Evolutionary conservation across 495 filamentous ascomycete genomes (phyloP).

Genomic region (Lasiosphaeriaceae sp.): DNA sequence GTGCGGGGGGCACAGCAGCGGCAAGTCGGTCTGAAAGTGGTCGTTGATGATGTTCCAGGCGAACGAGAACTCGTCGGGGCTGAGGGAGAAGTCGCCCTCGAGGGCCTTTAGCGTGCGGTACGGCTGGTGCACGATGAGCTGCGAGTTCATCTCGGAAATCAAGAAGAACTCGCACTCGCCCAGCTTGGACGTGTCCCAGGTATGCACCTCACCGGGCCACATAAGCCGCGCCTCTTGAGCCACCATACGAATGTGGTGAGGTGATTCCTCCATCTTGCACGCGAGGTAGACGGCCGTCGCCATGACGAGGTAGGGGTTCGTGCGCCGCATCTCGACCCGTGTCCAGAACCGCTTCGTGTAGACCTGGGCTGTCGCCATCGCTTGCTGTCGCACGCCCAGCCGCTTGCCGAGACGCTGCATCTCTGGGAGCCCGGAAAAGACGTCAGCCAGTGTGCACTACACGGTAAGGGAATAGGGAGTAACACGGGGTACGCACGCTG

Average conservation of each 20-base stretch:
- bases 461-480: not conserved
- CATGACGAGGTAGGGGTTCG: conserved; percentile 89
- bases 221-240: conserved; percentile 78
- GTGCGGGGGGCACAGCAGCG: conserved; percentile 83
- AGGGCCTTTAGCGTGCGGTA: conserved; percentile 82
- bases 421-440: too few relatives aligned
- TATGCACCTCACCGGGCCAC: conserved; percentile 86
- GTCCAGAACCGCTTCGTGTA: conserved; percentile 93
- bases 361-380: conserved; percentile 89
- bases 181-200: conserved; percentile 74
- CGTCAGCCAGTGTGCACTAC: too few relatives aligned
- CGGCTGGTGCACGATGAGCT: conserved; percentile 95
- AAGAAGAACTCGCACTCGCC: conserved; percentile 96
- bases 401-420: conserved; percentile 75
- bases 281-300: conserved; percentile 91
- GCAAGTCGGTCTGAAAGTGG: conserved; percentile 90
- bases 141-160: conserved; percentile 91
- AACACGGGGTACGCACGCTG: conserved; percentile 53
- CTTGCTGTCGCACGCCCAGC: conserved; percentile 81
- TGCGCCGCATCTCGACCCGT: conserved; percentile 84
- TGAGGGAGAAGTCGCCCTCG: conserved; percentile 63
- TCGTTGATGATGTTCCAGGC: conserved; percentile 93
- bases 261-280: conserved; percentile 98
- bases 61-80: conserved; percentile 70
- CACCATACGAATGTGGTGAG: conserved; percentile 89